Conservation (phyloP, 2,329 filamentous ascomycete genomes). For the Epichloe elymi region DNA sequence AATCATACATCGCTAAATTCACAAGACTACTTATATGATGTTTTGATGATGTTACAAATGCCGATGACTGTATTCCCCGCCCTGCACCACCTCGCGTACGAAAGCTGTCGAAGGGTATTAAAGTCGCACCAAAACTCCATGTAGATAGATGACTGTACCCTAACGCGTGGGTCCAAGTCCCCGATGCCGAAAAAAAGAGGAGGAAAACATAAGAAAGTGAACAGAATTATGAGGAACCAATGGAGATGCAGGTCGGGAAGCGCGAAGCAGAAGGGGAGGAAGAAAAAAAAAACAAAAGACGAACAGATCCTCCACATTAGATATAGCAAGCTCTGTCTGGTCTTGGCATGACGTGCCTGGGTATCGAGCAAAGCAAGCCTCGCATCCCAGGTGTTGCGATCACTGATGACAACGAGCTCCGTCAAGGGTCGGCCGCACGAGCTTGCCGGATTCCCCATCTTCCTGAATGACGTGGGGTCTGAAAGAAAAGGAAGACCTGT, state of each 20-base stretch:
- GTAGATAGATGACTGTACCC: neutral
- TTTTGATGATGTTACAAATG: conserved; percentile 2
- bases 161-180: neutral
- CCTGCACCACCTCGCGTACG: neutral
- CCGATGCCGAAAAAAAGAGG: neutral
- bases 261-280: neutral
- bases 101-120: too few relatives aligned
- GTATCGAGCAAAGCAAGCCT: neutral
- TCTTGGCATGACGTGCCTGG: neutral
- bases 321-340: neutral
- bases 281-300: neutral
- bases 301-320: neutral
- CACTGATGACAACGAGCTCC: too few relatives aligned
- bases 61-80: neutral
- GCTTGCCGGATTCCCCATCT: too few relatives aligned
- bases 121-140: neutral
- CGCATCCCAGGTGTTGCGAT: too few relatives aligned
- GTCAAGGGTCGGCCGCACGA: too few relatives aligned
- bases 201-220: too few relatives aligned
- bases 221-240: too few relatives aligned
- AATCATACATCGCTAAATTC: neutral
- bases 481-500: too few relatives aligned
- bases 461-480: too few relatives aligned
- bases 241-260: too few relatives aligned
- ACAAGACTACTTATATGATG: neutral